Conservation (phyloP, 2,329 filamentous ascomycete genomes). For the Metarhizium sp. region DNA sequence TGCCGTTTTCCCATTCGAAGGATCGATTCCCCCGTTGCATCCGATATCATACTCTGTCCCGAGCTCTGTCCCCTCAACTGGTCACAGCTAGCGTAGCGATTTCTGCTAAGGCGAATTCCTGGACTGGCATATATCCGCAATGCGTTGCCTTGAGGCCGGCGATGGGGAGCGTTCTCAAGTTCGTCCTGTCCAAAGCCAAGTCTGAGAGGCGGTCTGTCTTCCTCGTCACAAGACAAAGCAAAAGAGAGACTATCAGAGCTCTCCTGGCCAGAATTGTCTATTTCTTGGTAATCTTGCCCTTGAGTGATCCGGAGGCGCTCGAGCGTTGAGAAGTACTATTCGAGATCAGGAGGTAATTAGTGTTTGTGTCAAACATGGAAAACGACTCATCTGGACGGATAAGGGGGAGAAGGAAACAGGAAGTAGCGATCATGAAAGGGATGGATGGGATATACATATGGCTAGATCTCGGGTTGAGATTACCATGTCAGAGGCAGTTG, state of each 20-base stretch:
- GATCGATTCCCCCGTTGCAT: slow-evolving; percentile 17
- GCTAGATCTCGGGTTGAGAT: slow-evolving; percentile 3
- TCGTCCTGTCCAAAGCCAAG: slow-evolving; percentile 10
- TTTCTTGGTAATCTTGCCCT: slow-evolving; percentile 21
- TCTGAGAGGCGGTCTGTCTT: slow-evolving; percentile 1
- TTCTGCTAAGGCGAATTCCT: slow-evolving; percentile 35
- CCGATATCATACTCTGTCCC: slow-evolving; percentile 27
- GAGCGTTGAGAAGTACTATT: slow-evolving; percentile 62
- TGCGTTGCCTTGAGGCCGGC: slow-evolving; percentile 1
- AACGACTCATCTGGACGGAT: neutral
- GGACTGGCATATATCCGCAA: slow-evolving; percentile 1
- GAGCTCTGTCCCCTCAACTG: slow-evolving; percentile 44
- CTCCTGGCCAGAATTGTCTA: slow-evolving; percentile 16
- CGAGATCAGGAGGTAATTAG: slow-evolving; percentile 1
- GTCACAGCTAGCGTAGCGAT: slow-evolving; percentile 59
- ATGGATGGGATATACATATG: slow-evolving; percentile 1
- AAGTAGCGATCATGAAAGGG: neutral
- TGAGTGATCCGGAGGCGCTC: slow-evolving; percentile 61
- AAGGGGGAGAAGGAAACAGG: neutral
- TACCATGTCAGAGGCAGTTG: slow-evolving; percentile 2
- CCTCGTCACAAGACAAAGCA: slow-evolving; percentile 6
- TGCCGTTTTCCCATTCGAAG: slow-evolving; percentile 17
- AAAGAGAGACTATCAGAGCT: slow-evolving; percentile 14
- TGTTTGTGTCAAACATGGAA: neutral
- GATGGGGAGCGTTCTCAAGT: slow-evolving; percentile 8